Percentiles rank a stretch among this genome's conserved stretches.
Conservation (phyloP, 2,329 filamentous ascomycete genomes). For the Elsinoe fawcettii region DNA sequence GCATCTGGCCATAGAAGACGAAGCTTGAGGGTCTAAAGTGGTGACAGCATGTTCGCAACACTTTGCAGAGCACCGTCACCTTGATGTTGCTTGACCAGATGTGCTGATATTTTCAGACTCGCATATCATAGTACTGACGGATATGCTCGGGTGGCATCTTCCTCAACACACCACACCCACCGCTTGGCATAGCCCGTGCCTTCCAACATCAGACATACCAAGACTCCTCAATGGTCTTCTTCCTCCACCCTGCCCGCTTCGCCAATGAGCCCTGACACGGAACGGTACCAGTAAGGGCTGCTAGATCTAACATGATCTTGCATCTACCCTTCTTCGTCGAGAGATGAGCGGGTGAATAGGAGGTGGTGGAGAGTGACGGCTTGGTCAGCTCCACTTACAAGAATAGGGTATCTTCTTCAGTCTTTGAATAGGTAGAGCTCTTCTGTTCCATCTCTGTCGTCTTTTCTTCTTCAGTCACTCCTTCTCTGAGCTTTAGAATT, state of each 20-base stretch:
- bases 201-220: neutral
- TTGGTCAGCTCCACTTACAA: too few species aligned
- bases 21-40: too few species aligned
- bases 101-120: too few species aligned
- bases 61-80: too few species aligned
- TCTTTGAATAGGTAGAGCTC: neutral
- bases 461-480: neutral
- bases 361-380: too few species aligned
- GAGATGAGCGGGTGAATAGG: neutral
- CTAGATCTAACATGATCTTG: neutral
- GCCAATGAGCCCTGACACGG: neutral
- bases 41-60: too few species aligned
- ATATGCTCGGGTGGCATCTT: neutral
- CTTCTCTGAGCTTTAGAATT: neutral
- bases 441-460: neutral
- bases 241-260: neutral
- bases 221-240: neutral
- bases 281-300: neutral
- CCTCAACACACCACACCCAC: neutral
- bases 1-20: too few species aligned
- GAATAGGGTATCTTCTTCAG: too few species aligned
- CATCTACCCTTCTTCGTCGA: neutral
- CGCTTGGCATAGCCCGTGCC: neutral
- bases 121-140: neutral
- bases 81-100: too few species aligned